phyloP scores from a whole-genome alignment of 768 basidiomycete species.

The Mycena vitilis region DNA sequence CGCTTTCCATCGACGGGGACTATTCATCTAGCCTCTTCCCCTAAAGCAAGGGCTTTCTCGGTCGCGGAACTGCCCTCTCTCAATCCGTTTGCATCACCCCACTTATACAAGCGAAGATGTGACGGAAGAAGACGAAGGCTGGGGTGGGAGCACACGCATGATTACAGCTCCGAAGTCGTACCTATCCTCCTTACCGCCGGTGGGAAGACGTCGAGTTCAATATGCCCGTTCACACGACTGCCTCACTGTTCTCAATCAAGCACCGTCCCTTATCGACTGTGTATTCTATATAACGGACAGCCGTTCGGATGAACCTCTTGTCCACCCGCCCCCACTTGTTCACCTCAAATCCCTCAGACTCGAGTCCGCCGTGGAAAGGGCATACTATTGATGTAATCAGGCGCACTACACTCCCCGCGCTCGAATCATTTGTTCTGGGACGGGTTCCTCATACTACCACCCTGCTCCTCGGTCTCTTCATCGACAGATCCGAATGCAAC shows the following conservation, averaged over 20 bases:
- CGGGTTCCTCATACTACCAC: not conserved
- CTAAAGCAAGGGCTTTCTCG: not conserved
- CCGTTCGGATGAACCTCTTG: not conserved
- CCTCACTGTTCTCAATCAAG: not conserved
- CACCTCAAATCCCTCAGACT: not conserved
- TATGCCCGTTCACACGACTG: not conserved
- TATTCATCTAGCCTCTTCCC: not conserved
- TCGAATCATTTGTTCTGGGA: not conserved
- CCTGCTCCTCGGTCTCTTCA: not conserved
- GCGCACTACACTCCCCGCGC: not conserved
- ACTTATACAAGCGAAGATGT: not conserved
- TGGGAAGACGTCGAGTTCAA: not conserved
- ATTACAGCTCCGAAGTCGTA: not conserved
- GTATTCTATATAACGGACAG: not conserved
- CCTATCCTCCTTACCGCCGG: not conserved
- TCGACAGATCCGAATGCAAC: not conserved
- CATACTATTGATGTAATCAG: not conserved
- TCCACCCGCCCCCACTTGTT: not conserved
- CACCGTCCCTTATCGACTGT: not conserved
- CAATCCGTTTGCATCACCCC: not conserved
- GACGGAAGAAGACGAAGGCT: not conserved
- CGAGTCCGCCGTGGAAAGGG: not conserved
- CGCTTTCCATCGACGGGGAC: not conserved
- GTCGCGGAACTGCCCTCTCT: not conserved
- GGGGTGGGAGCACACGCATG: not conserved